phyloP scores from a whole-genome alignment of 2,329 filamentous ascomycete genomes.

The Pseudomassariella vexata region DNA sequence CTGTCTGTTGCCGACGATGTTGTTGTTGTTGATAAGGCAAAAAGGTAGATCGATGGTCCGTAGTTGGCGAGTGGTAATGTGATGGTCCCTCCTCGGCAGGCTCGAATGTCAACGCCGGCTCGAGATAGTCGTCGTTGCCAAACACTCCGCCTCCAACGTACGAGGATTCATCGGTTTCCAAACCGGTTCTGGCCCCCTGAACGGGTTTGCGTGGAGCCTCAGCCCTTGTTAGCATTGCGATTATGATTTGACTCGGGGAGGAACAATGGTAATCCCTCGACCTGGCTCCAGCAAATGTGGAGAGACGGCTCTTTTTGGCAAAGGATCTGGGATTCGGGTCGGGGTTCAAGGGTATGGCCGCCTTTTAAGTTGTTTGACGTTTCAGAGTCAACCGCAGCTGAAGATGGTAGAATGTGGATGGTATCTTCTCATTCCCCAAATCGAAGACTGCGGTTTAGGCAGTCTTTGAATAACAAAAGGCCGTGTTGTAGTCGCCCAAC shows the following conservation, averaged over 20 bases:
- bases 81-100: conserved; percentile 11
- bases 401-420: too few relatives aligned
- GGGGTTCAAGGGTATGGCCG: background rate
- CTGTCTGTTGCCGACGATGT: conserved; percentile 21
- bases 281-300: conserved; percentile 1
- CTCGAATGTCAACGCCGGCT: conserved; percentile 17
- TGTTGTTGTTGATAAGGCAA: conserved; percentile 14
- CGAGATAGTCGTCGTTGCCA: conserved; percentile 9
- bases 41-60: conserved; percentile 8
- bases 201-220: conserved; percentile 1
- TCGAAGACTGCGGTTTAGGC: too few relatives aligned
- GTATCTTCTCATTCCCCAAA: too few relatives aligned
- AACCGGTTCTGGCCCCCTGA: background rate
- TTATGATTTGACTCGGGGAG: conserved; percentile 1
- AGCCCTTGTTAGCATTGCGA: conserved; percentile 4
- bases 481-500: too few relatives aligned
- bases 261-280: background rate
- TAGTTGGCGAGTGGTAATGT: conserved; percentile 4
- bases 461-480: too few relatives aligned
- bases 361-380: conserved; percentile 4
- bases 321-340: conserved; percentile 4
- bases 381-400: too few relatives aligned
- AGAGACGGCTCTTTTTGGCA: background rate
- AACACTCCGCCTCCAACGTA: conserved; percentile 8
- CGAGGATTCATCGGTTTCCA: conserved; percentile 2